Evolutionary conservation across 345 rosid species (phyloP), one percentile per base, ranked within the genome.

Genomic region (Moricandia moricandioides): DNA sequence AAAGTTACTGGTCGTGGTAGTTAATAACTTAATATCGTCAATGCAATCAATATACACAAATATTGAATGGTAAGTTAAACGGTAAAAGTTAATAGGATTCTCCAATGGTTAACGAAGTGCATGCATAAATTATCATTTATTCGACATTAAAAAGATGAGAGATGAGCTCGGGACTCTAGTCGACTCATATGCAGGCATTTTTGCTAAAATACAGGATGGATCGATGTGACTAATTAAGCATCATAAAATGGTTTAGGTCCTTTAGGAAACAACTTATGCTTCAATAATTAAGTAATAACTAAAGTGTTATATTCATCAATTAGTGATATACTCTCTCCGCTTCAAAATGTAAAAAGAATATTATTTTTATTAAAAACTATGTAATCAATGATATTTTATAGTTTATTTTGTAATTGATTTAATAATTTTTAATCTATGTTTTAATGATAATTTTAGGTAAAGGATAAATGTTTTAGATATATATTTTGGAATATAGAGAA

Each of bases 281-380:
- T 56, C 63, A 69, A 56, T 69, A 64, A 69, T 69, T 37, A 69
- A 56, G 34, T 34, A 69, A 55, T 26, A 35, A 8, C 7, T 49
- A 33, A 14, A 27, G 27, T 47, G 70, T 47, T 33, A 34, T 5
- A 49, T 54, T 18, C 26, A 14, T 29, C 58, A 14, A 47, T 47
- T 45, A 45, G 39, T n/a, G n/a, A n/a, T n/a, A n/a, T n/a, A n/a
- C n/a, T n/a, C n/a, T n/a, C n/a, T n/a, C n/a, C n/a, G n/a, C n/a
- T n/a, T n/a, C n/a, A n/a, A n/a, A n/a, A n/a, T n/a, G n/a, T n/a
- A n/a, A n/a, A n/a, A n/a, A n/a, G n/a, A n/a, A n/a, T n/a, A n/a
- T n/a, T n/a, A n/a, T 4, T 3, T 29, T 29, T 29, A 29, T 1
- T 29, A 29, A 29, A 29, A 29, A 29, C 5, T 29, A 3, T 29